A percentile compares a stretch with the other conserved stretches of the same genome.
Evolutionary conservation across 805 yeast species (phyloP).

Genomic region (Torulaspora franciscae): DNA sequence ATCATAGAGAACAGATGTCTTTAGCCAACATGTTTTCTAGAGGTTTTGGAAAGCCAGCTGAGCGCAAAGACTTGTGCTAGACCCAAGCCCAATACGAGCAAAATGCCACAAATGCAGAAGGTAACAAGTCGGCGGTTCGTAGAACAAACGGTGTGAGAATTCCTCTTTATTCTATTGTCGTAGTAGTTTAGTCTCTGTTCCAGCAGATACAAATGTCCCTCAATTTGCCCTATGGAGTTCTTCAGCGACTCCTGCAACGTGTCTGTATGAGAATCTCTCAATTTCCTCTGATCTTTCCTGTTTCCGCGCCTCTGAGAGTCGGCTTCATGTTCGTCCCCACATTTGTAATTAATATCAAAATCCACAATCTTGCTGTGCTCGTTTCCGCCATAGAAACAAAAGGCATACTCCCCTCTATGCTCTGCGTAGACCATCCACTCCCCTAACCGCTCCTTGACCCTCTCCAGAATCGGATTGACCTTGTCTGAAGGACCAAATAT

Average conservation of each 20-base stretch:
- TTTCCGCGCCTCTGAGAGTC: slow-evolving; percentile 56
- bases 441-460: slow-evolving; percentile 67
- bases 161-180: slow-evolving; percentile 85
- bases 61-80: slow-evolving; percentile 61
- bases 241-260: slow-evolving; percentile 27
- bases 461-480: slow-evolving; percentile 42
- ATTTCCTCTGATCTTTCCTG: slow-evolving; percentile 18
- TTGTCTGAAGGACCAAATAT: slow-evolving; percentile 32
- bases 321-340: slow-evolving; percentile 41
- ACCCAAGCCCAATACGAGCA: slow-evolving; percentile 66
- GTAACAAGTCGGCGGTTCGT: slow-evolving; percentile 59
- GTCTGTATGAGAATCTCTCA: slow-evolving; percentile 17
- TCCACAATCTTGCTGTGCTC: slow-evolving; percentile 79
- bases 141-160: slow-evolving; percentile 70
- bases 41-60: slow-evolving; percentile 65
- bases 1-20: slow-evolving; percentile 17
- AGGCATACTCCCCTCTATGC: slow-evolving; percentile 71
- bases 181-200: slow-evolving; percentile 68
- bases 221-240: slow-evolving; percentile 52
- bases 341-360: slow-evolving; percentile 54
- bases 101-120: slow-evolving; percentile 61
- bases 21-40: slow-evolving; percentile 54
- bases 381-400: slow-evolving; percentile 81
- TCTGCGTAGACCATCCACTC: slow-evolving; percentile 70
- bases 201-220: slow-evolving; percentile 52